Base-by-base conservation (phyloP, 345 rosid genomes). In the Hibiscus trionum region DNA sequence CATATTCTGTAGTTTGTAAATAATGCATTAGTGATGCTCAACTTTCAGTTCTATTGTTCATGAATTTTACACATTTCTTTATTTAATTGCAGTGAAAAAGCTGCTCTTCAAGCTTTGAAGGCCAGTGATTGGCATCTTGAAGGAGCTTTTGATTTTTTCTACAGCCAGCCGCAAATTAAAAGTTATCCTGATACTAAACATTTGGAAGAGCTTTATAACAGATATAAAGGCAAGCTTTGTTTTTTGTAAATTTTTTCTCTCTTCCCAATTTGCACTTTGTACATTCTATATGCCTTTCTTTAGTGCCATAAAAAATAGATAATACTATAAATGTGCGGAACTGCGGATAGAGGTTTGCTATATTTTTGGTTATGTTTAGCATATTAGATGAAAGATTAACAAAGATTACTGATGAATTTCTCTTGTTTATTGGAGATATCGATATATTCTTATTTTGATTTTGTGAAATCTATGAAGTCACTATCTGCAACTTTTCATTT, bases 91-190 rank as follows among this genome's bases (percentile, higher is more conserved):
- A 95, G 99, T 76, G 99, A 95, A 75, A 95, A 90, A 80, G 75
- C 65, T 75, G 92, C 99, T 24, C 77, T 88, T 77, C 97, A 90
- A 81, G 85, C 96, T 77, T 84, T 95, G 78, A 91, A 90, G 83
- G 88, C 91, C 50, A 90, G 93, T 57, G 97, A 95, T 61, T 95
- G 99, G 99, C 89, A 92, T 73, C 89, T 92, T 39, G 99, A 95
- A 84, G 96, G 91, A 24, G 97, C 99, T 15, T 87, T 95, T 86
- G 99, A 95, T 86, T 75, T 86, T 66, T 90, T 92, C 84, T 95
- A 90, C 80, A 88, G 86, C 78, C 96, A 88, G 72, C 91, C 97
- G 27, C 99, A 92, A 47, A 72, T 83, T 61, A 88, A 82, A 89
- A 84, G 84, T 76, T 80, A 70, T 64, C 80, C 93, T 52, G 96